A percentile compares a stretch with the other conserved stretches of the same genome.
These are phyloP conservation scores for Xylaria telfairii DNA, from an alignment of 495 filamentous ascomycete species.

Conservation along the genomic window DNA sequence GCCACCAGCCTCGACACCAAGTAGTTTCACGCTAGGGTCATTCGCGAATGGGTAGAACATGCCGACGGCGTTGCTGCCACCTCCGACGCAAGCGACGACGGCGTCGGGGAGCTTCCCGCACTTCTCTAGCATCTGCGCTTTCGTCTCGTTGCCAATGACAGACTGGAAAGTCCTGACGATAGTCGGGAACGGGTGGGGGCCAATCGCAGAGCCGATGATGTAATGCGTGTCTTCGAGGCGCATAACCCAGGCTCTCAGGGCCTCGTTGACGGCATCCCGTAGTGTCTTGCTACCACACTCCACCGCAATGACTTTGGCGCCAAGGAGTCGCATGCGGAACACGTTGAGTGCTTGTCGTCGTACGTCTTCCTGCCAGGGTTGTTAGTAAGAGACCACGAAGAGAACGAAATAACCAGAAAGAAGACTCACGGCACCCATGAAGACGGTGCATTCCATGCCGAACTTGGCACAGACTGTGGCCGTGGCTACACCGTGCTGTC, in stretches of 20 bases:
- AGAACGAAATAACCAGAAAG: neutral
- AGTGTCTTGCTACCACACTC: slow-evolving; percentile 85
- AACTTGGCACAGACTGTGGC: slow-evolving; percentile 97
- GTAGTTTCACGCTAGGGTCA: slow-evolving; percentile 81
- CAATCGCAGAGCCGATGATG: slow-evolving; percentile 94
- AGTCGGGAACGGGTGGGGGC: slow-evolving; percentile 93
- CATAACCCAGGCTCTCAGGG: slow-evolving; percentile 86
- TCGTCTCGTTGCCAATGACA: slow-evolving; percentile 91
- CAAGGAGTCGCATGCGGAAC: slow-evolving; percentile 95
- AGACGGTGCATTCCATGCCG: slow-evolving; percentile 92
- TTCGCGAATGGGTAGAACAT: slow-evolving; percentile 97
- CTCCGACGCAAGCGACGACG: slow-evolving; percentile 94
- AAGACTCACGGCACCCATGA: slow-evolving; percentile 77
- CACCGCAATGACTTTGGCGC: slow-evolving; percentile 84
- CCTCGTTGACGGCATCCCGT: slow-evolving; percentile 95
- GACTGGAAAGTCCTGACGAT: slow-evolving; percentile 96
- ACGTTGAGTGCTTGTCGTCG: slow-evolving; percentile 93
- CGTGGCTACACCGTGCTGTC: slow-evolving; percentile 94
- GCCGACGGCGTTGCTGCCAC: slow-evolving; percentile 87
- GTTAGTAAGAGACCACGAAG: slow-evolving; percentile 23
- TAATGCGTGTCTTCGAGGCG: slow-evolving; percentile 90
- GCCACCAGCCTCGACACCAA: slow-evolving; percentile 96
- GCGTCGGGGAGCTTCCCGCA: slow-evolving; percentile 91
- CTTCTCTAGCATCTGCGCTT: slow-evolving; percentile 80
- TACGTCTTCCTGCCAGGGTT: slow-evolving; percentile 71